Percentiles rank a stretch among this genome's conserved stretches.
Evolutionary conservation across 352 stramenopile species (phyloP).

Genomic region (Pythium plurisporium): DNA sequence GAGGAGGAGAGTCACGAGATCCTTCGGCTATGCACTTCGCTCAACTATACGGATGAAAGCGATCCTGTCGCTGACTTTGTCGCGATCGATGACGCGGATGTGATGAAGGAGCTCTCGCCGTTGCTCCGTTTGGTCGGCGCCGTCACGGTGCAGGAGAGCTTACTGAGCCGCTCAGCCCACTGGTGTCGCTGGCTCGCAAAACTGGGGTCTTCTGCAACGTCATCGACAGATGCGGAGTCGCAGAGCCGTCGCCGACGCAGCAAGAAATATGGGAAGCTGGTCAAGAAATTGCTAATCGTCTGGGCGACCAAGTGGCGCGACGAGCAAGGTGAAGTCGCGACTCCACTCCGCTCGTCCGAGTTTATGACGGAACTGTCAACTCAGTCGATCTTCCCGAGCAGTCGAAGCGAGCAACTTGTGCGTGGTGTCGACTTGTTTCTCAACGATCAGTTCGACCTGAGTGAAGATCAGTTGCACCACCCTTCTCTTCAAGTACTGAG

Average conservation of each 20-base stretch:
- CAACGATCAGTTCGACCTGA: constrained; percentile 60
- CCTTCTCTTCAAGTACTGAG: constrained; percentile 34
- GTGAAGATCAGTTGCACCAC: constrained; percentile 10
- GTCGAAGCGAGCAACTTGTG: background rate
- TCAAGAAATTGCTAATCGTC: constrained; percentile 10
- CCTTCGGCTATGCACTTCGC: constrained; percentile 7
- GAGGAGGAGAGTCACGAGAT: constrained; percentile 14
- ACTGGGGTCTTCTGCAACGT: no score
- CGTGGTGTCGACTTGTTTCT: constrained; percentile 40
- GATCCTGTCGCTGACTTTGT: constrained; percentile 1
- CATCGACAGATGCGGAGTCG: no score
- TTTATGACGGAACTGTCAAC: constrained; percentile 12
- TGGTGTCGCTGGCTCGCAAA: constrained; percentile 16
- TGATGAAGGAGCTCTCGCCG: background rate
- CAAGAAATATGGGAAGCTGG: constrained; percentile 23
- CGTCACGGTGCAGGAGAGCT: constrained; percentile 7
- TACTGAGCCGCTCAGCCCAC: background rate
- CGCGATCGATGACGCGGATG: background rate
- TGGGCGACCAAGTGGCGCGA: constrained; percentile 4
- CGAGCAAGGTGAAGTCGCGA: background rate
- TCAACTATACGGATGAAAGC: background rate
- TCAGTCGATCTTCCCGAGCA: constrained; percentile 10
- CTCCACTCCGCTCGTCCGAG: background rate
- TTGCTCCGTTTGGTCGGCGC: constrained; percentile 13
- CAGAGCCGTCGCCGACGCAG: background rate